Evolutionary conservation across 495 filamentous ascomycete species (phyloP).

Genomic region (Podospora pseudopauciseta): DNA sequence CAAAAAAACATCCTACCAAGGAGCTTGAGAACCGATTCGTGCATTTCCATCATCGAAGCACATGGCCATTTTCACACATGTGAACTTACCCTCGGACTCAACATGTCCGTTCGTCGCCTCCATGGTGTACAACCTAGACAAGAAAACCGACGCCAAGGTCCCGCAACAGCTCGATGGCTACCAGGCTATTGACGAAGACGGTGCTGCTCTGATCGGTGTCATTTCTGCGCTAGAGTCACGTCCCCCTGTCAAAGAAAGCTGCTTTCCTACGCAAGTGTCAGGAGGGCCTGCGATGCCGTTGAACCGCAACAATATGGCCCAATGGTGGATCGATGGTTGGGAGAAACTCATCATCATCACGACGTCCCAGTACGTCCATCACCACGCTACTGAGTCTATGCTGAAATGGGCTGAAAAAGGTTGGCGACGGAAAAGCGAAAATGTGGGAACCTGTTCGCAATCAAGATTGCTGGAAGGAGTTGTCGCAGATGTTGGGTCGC

Average conservation of each 20-base stretch:
- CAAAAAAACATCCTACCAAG: background rate
- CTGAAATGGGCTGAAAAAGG: background rate
- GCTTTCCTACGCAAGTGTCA: background rate
- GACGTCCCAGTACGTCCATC: background rate
- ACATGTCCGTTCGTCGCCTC: too few relatives aligned
- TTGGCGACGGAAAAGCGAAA: background rate
- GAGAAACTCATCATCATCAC: background rate
- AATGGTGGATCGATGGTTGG: background rate
- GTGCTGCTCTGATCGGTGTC: background rate
- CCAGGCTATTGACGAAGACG: background rate
- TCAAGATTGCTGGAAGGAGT: background rate
- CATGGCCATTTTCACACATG: too few relatives aligned
- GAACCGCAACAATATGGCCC: background rate
- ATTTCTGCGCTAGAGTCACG: background rate
- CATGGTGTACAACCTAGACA: too few relatives aligned
- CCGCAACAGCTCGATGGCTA: too few relatives aligned
- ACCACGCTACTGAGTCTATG: background rate
- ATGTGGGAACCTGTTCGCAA: background rate
- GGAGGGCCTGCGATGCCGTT: background rate
- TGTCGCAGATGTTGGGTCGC: background rate
- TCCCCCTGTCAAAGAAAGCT: background rate
- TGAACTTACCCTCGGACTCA: too few relatives aligned
- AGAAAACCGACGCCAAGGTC: too few relatives aligned
- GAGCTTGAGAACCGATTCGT: background rate
- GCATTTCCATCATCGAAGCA: too few relatives aligned